Evolutionary conservation across 1,284 basidiomycete species (phyloP).

Genomic region (Sanguinoderma infundibulare): DNA sequence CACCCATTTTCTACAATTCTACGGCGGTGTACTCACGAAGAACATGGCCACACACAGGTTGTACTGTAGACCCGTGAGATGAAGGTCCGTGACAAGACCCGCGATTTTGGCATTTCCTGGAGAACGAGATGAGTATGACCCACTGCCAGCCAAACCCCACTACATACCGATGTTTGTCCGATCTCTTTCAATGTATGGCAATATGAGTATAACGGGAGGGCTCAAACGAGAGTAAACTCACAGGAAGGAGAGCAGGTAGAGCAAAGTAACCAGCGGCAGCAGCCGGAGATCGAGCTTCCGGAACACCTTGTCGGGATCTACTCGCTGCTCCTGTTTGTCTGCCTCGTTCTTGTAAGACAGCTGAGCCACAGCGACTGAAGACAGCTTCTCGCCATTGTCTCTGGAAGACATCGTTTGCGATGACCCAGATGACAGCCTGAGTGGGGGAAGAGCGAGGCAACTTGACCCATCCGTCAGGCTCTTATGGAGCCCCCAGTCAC

Average conservation of each 20-base stretch:
- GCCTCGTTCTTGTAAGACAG: too few relatives aligned
- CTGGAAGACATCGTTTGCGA: neutral
- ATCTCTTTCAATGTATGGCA: slow-evolving; percentile 44
- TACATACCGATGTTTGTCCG: slow-evolving; percentile 73
- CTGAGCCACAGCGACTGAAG: too few relatives aligned
- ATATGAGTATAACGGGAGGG: slow-evolving; percentile 40
- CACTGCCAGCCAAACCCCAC: too few relatives aligned
- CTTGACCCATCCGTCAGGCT: too few relatives aligned
- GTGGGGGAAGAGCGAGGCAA: neutral
- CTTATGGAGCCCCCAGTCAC: too few relatives aligned
- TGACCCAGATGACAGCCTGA: neutral
- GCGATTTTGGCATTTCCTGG: slow-evolving; percentile 26
- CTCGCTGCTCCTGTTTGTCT: neutral
- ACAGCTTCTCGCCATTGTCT: neutral
- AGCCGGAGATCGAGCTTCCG: slow-evolving; percentile 36
- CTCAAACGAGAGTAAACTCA: neutral
- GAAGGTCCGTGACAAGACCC: slow-evolving; percentile 15
- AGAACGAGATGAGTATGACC: neutral
- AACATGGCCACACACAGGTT: slow-evolving; percentile 22
- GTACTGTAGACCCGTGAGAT: slow-evolving; percentile 22
- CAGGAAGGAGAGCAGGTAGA: slow-evolving; percentile 57
- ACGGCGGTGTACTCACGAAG: slow-evolving; percentile 11
- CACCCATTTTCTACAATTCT: neutral
- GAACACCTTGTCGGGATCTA: slow-evolving; percentile 11
- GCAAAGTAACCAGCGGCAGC: slow-evolving; percentile 57